Conservation (phyloP, 2,329 filamentous ascomycete genomes). For the Penicillium sp. region DNA sequence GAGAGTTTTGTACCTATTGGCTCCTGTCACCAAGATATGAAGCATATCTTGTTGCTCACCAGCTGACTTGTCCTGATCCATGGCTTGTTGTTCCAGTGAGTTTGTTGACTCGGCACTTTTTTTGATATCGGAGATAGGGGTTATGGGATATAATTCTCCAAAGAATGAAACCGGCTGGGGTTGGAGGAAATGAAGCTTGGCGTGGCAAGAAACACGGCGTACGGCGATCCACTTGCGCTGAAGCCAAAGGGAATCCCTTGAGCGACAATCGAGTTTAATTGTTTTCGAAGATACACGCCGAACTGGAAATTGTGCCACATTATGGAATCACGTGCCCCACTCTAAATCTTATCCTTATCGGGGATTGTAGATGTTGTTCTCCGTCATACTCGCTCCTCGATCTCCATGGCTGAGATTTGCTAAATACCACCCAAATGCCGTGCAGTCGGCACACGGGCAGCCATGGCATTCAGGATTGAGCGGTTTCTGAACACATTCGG, state of each 20-base stretch:
- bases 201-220: not conserved
- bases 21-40: conserved; percentile 73
- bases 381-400: not conserved
- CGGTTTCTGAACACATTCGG: conserved; percentile 76
- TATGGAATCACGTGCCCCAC: not conserved
- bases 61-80: conserved; percentile 14
- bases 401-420: not conserved
- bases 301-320: not conserved
- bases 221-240: not conserved
- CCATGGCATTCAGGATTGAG: conserved; percentile 55
- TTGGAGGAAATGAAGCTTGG: not conserved
- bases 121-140: conserved; percentile 10
- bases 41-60: conserved; percentile 24
- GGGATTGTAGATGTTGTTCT: not conserved
- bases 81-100: conserved; percentile 10
- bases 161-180: not conserved
- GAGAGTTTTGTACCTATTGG: conserved; percentile 67
- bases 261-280: not conserved
- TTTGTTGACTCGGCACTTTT: conserved; percentile 9
- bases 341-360: conserved; percentile 10
- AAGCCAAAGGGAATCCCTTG: not conserved
- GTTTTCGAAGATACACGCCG: not conserved
- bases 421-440: conserved; percentile 11
- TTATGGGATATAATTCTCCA: conserved; percentile 14
- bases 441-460: conserved; percentile 17